Evolutionary conservation across 1,139 yeast genomes (phyloP).

Genomic region (Nematodospora anomalae): DNA sequence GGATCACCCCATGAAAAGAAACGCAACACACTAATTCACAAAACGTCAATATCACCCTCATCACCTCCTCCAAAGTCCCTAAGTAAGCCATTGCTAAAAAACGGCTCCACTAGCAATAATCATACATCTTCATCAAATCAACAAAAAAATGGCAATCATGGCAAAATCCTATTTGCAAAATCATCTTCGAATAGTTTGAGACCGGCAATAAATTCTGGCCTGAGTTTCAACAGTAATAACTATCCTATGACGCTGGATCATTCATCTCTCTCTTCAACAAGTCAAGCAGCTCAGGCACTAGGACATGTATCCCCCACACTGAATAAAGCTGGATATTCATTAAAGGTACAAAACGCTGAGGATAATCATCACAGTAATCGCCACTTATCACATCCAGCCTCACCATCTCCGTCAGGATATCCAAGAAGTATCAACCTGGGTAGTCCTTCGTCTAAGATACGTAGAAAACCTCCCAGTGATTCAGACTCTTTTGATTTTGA

Average conservation of each 20-base stretch:
- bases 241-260: background rate
- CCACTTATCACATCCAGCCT: no score
- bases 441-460: constrained; percentile 7
- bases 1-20: constrained; percentile 6
- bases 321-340: no score
- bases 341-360: no score
- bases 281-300: no score
- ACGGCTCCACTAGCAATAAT: constrained; percentile 2
- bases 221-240: background rate
- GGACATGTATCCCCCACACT: no score
- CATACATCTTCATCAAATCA: constrained; percentile 1
- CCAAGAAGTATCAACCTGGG: background rate
- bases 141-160: no score
- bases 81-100: constrained; percentile 9
- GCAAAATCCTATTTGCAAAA: constrained; percentile 5
- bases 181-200: constrained; percentile 6
- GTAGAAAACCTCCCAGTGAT: constrained; percentile 28
- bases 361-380: no score
- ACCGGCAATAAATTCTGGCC: constrained; percentile 3
- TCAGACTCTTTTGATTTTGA: constrained; percentile 14
- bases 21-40: background rate
- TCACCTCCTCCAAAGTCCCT: constrained; percentile 5
- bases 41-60: constrained; percentile 3
- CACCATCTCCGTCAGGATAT: constrained; percentile 5
- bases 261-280: no score